Conservation (phyloP, 1,284 basidiomycete species). For the Cystobasidium sp. region DNA sequence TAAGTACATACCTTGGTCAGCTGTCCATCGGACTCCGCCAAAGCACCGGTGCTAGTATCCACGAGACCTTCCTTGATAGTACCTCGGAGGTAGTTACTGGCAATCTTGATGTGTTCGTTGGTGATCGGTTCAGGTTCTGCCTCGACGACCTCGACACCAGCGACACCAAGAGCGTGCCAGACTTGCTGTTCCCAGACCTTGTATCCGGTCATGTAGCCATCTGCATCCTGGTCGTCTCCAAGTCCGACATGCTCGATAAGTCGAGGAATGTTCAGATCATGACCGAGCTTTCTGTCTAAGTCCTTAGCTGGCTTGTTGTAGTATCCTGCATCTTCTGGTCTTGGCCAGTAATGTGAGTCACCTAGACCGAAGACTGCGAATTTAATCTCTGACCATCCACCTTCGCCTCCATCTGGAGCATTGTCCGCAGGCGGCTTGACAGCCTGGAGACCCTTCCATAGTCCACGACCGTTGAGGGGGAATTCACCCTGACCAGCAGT, state of each 20-base stretch:
- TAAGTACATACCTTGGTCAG: slow-evolving; percentile 91
- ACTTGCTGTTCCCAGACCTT: slow-evolving; percentile 88
- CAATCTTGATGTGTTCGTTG: slow-evolving; percentile 99
- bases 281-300: slow-evolving; percentile 72
- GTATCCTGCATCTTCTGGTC: slow-evolving; percentile 92
- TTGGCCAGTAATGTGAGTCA: slow-evolving; percentile 99
- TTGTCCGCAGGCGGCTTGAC: slow-evolving; percentile 61
- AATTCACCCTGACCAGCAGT: slow-evolving; percentile 99
- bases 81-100: slow-evolving; percentile 89
- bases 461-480: slow-evolving; percentile 90
- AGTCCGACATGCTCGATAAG: slow-evolving; percentile 73
- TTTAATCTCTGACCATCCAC: slow-evolving; percentile 65
- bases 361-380: slow-evolving; percentile 93
- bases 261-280: slow-evolving; percentile 74
- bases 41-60: slow-evolving; percentile 84
- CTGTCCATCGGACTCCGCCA: slow-evolving; percentile 87
- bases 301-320: slow-evolving; percentile 98
- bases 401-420: slow-evolving; percentile 43
- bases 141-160: slow-evolving; percentile 84
- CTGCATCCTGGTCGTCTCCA: slow-evolving; percentile 96
- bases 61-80: slow-evolving; percentile 88
- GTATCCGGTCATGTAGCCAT: slow-evolving; percentile 95
- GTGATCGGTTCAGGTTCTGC: slow-evolving; percentile 96
- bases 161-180: slow-evolving; percentile 95
- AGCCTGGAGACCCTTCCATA: slow-evolving; percentile 79